Evolutionary conservation across 768 basidiomycete genomes (phyloP).

Genomic region (Amyloporia xantha): DNA sequence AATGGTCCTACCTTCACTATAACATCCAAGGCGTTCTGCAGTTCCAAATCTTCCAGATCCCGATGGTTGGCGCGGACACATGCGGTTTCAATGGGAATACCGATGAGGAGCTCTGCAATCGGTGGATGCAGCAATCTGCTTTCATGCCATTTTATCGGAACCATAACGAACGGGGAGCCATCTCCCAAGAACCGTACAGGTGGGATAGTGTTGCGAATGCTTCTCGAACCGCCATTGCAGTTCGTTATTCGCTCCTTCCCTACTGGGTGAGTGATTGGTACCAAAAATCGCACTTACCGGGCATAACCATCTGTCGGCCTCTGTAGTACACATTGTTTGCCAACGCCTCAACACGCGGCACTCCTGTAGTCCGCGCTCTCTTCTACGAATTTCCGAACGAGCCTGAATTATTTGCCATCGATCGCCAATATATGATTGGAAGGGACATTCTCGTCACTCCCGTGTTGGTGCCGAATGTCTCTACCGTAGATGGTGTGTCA

Average conservation of each 20-base stretch:
- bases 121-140: conserved; percentile 85
- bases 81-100: conserved; percentile 67
- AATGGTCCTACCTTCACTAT: conserved; percentile 65
- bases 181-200: conserved; percentile 74
- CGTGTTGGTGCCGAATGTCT: conserved; percentile 61
- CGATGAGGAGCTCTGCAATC: conserved; percentile 74
- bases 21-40: conserved; percentile 65
- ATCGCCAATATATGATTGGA: conserved; percentile 70
- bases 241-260: conserved; percentile 65
- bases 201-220: conserved; percentile 80
- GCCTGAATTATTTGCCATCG: conserved; percentile 52
- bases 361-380: conserved; percentile 67
- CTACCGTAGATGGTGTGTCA: conserved; percentile 55
- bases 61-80: conserved; percentile 78
- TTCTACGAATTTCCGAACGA: conserved; percentile 77
- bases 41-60: conserved; percentile 80
- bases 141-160: conserved; percentile 82
- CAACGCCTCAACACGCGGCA: conserved; percentile 54
- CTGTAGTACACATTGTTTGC: conserved; percentile 67
- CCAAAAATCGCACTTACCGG: not conserved
- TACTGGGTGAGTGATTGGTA: conserved; percentile 55
- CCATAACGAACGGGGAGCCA: conserved; percentile 59
- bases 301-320: not conserved
- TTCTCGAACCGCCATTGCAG: conserved; percentile 61
- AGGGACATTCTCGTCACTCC: conserved; percentile 69